Base-by-base conservation (phyloP, 1,284 basidiomycete species). In the Puccinia horiana region DNA sequence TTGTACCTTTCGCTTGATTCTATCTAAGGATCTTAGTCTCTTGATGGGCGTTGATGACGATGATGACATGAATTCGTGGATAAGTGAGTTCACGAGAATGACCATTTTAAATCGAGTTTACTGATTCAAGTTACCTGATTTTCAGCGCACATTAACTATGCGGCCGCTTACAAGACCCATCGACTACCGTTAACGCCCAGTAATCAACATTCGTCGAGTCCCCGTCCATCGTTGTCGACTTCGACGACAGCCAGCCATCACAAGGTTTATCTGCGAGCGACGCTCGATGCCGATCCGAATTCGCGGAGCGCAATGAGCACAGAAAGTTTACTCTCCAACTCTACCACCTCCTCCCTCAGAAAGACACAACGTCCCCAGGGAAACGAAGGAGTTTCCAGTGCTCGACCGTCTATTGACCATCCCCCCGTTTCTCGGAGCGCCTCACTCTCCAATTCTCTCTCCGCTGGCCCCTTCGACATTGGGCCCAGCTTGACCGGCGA, bases 1-100 rank as follows among this genome's bases (percentile, higher is more conserved):
- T 42, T 88, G 93, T 86, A 92, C 93, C 0, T 92, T 98, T 87
- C 92, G 94, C 32, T 90, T 98, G 84, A 89, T 92, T 58, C 90
- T 93, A 86, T 89, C 91, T 4, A 91, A 92, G 84, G 91, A 92
- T 23, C 92, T 93, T 1, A 93, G 96, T 84, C 91, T 92, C 83
- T 90, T 98, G 42, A 89, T 98, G 63, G 93, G 95, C 86, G 90
- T 93, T 4, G 86, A 89, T 16, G 90, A 91, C 85, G 92, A 93
- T 84, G 87, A 88, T 73, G 93, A 96, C 84, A 91, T 95, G 89
- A 93, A 96, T 86, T 91, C 93, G 84, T 99, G 96, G 96, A 92
- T 98, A 12, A 81, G 79, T 81, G 20, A 73, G 79, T 61, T 26
- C 54, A n/a, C 23, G n/a, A 65, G n/a, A n/a, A n/a, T n/a, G n/a